A percentile compares a stretch with the other conserved stretches of the same genome.
Conservation (phyloP, 805 yeast genomes). For the Komagataella phaffii region DNA sequence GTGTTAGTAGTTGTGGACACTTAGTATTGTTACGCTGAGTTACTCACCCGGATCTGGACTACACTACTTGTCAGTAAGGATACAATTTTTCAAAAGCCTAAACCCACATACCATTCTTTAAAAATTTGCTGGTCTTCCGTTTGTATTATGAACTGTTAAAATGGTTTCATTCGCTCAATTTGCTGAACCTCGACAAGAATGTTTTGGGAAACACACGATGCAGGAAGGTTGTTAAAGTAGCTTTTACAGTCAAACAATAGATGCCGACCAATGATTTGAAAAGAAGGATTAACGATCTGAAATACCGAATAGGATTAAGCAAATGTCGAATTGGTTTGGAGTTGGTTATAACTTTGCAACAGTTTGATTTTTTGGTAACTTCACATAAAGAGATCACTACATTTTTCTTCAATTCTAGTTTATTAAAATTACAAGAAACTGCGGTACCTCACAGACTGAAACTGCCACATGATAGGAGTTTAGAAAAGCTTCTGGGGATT, state of each 20-base stretch:
- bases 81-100: background rate
- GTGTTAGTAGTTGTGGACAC: background rate
- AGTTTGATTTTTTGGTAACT: background rate
- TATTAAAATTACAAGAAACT: background rate
- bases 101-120: background rate
- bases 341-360: background rate
- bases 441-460: background rate
- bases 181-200: background rate
- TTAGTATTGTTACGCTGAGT: background rate
- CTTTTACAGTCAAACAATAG: background rate
- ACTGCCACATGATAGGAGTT: background rate
- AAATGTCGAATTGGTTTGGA: background rate
- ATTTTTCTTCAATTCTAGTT: background rate
- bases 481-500: background rate
- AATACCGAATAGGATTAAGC: background rate
- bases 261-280: background rate
- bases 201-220: background rate
- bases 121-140: background rate
- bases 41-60: conserved; percentile 4
- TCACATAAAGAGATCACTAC: background rate
- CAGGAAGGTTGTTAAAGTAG: background rate
- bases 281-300: background rate
- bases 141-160: background rate
- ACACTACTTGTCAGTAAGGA: background rate
- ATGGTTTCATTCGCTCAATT: background rate